Conservation (phyloP, 2,329 filamentous ascomycete genomes). For the Neofusicoccum ribis region DNA sequence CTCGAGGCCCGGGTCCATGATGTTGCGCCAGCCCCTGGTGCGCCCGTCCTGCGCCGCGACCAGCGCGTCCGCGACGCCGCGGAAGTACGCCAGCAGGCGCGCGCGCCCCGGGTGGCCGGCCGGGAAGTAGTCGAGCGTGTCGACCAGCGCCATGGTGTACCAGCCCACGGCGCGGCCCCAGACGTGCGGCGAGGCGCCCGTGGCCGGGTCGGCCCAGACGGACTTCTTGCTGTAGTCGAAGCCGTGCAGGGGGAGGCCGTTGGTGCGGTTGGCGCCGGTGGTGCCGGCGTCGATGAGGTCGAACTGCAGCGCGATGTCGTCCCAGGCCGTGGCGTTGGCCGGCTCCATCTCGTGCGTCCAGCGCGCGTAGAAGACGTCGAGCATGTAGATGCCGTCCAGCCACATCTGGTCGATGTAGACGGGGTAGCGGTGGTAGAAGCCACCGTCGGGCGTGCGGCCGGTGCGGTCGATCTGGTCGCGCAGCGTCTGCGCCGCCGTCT, state of each 20-base stretch:
- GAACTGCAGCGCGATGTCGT: constrained; percentile 43
- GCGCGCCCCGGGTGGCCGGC: constrained; percentile 37
- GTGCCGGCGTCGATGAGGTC: constrained; percentile 38
- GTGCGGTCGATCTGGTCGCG: constrained; percentile 51
- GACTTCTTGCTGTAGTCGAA: constrained; percentile 37
- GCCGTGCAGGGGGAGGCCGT: constrained; percentile 36
- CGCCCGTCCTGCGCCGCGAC: constrained; percentile 42
- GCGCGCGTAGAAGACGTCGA: constrained; percentile 40
- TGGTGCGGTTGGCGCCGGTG: constrained; percentile 33
- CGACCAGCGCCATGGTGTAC: constrained; percentile 46
- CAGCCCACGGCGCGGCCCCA: constrained; percentile 41
- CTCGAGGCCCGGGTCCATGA: constrained; percentile 53
- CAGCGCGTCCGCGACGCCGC: constrained; percentile 47
- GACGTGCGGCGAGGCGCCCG: constrained; percentile 38
- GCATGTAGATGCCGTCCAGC: constrained; percentile 55
- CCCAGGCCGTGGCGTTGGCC: constrained; percentile 43
- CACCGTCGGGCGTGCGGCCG: constrained; percentile 52
- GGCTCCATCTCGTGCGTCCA: constrained; percentile 41
- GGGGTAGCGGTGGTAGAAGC: constrained; percentile 52
- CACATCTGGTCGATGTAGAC: constrained; percentile 33
- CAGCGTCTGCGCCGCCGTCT: constrained; percentile 49
- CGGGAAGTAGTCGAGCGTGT: constrained; percentile 51
- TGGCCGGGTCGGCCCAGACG: constrained; percentile 38
- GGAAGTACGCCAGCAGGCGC: constrained; percentile 41
- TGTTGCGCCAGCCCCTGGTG: constrained; percentile 61